Percentiles rank a stretch among this genome's conserved stretches.
phyloP scores from a whole-genome alignment of 371 early-diverging fungal species.

The Nematocida sp. region DNA sequence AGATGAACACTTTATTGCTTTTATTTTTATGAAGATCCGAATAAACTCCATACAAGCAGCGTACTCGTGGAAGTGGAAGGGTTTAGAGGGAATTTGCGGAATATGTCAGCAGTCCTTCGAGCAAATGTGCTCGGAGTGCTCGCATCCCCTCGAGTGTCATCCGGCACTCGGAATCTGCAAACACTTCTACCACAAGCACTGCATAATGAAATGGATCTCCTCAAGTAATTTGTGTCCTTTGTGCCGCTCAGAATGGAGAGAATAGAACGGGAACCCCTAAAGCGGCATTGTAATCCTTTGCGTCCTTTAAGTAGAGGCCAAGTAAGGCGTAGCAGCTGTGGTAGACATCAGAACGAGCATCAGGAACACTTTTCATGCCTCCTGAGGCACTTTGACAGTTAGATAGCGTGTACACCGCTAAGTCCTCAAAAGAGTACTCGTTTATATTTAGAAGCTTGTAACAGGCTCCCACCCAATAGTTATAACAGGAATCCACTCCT shows the following conservation, averaged over 20 bases:
- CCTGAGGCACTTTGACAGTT: conserved; percentile 76
- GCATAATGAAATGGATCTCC: conserved; percentile 62
- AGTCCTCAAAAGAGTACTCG: conserved; percentile 63
- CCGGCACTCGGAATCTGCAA: conserved; percentile 65
- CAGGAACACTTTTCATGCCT: conserved; percentile 83
- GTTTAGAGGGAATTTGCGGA: conserved; percentile 64
- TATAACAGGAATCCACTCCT: conserved; percentile 90
- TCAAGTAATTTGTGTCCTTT: conserved; percentile 65
- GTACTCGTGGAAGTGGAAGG: conserved; percentile 65
- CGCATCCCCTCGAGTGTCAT: conserved; percentile 66
- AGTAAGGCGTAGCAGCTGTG: conserved; percentile 77
- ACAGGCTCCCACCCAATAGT: conserved; percentile 84
- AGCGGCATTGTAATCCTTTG: conserved; percentile 27
- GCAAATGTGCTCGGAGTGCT: conserved; percentile 65
- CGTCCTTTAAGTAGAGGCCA: conserved; percentile 32
- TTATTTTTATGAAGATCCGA: conserved; percentile 47
- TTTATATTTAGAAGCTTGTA: conserved; percentile 61
- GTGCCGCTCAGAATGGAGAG: conserved; percentile 63
- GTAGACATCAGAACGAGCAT: conserved; percentile 75
- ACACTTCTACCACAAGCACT: conserved; percentile 67
- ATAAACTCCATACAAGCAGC: conserved; percentile 58
- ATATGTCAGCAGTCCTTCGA: conserved; percentile 68
- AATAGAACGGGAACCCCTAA: conserved; percentile 34
- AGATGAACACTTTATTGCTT: background rate
- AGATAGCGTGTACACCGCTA: conserved; percentile 73